Evolutionary conservation across 2,329 filamentous ascomycete species (phyloP), one percentile per base, ranked within the genome.

Genomic region (Conoideocrella luteorostrata): DNA sequence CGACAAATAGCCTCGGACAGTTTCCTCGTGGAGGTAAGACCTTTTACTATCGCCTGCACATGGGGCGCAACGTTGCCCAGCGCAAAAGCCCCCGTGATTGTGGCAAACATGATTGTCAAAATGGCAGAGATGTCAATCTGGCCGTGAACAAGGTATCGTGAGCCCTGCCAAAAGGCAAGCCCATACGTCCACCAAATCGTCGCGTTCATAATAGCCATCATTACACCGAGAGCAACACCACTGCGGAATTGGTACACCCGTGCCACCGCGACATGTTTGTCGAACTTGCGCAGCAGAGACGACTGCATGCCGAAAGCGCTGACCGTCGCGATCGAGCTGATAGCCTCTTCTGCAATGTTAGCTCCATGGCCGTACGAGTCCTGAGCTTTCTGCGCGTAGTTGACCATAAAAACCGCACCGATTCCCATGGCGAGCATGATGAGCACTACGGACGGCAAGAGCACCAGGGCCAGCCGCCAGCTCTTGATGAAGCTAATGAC

Each of bases 381-480:
- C n/a, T n/a, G n/a, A n/a, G n/a, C n/a, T n/a, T n/a, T n/a, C n/a
- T n/a, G n/a, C n/a, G n/a, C n/a, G n/a, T n/a, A 40, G 12, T 9
- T 28, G 9, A 29, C 23, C 23, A 29, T 24, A n/a, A n/a, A n/a
- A n/a, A n/a, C n/a, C n/a, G n/a, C n/a, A n/a, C n/a, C n/a, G n/a
- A n/a, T n/a, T n/a, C n/a, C n/a, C n/a, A n/a, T n/a, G n/a, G n/a
- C n/a, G n/a, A n/a, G n/a, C n/a, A n/a, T n/a, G n/a, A n/a, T n/a
- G n/a, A n/a, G n/a, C n/a, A n/a, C n/a, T n/a, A n/a, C n/a, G n/a
- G n/a, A n/a, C n/a, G n/a, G n/a, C n/a, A n/a, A n/a, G n/a, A n/a
- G n/a, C n/a, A 74, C 71, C 3, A 77, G 61, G 0, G 70, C 75
- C 29, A 77, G 57, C 11, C 70, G 60, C 70, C 73, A 75, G 21